These are phyloP conservation scores for Zoysia matrella DNA, from an alignment of 202 grass and related monocot genomes.

Conservation along the genomic window DNA sequence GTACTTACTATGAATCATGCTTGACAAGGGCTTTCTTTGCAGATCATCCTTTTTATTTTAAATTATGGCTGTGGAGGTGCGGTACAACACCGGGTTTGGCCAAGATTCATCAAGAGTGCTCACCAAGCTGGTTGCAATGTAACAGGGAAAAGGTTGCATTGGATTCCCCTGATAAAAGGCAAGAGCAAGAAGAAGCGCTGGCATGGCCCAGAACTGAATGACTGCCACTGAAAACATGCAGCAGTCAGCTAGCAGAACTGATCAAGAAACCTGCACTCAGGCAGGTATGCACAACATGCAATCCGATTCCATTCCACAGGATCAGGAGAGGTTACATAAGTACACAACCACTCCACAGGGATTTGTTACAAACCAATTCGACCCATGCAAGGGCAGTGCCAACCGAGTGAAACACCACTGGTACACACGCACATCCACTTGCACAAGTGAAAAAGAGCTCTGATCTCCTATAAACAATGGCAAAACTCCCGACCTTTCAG, in stretches of 20 bases:
- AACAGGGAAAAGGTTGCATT: conserved; percentile 48
- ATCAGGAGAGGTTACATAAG: conserved; percentile 56
- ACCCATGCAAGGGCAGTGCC: conserved; percentile 51
- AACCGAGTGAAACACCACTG: conserved; percentile 58
- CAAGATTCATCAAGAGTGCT: conserved; percentile 41
- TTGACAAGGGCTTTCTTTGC: conserved; percentile 41
- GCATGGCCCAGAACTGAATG: conserved; percentile 32
- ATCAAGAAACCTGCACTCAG: not conserved
- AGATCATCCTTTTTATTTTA: conserved; percentile 26
- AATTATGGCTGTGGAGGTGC: conserved; percentile 5
- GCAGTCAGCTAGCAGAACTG: not conserved
- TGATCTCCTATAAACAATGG: conserved; percentile 52
- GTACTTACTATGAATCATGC: conserved; percentile 45
- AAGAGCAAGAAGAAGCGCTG: conserved; percentile 44
- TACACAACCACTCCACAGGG: conserved; percentile 45
- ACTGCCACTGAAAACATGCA: conserved; percentile 27
- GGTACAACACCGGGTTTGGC: conserved; percentile 23
- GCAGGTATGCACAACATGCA: conserved; percentile 39
- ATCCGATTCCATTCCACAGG: conserved; percentile 63
- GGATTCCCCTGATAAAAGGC: conserved; percentile 46
- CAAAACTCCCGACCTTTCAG: conserved; percentile 54
- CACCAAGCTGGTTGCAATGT: conserved; percentile 44
- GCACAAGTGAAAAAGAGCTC: conserved; percentile 45
- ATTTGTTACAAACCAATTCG: conserved; percentile 50
- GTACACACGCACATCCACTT: conserved; percentile 52